Percentiles rank a stretch among this genome's conserved stretches.
These are phyloP conservation scores for Barnettozyma hawaiiensis DNA, from an alignment of 1,139 yeast species.

Conservation along the genomic window DNA sequence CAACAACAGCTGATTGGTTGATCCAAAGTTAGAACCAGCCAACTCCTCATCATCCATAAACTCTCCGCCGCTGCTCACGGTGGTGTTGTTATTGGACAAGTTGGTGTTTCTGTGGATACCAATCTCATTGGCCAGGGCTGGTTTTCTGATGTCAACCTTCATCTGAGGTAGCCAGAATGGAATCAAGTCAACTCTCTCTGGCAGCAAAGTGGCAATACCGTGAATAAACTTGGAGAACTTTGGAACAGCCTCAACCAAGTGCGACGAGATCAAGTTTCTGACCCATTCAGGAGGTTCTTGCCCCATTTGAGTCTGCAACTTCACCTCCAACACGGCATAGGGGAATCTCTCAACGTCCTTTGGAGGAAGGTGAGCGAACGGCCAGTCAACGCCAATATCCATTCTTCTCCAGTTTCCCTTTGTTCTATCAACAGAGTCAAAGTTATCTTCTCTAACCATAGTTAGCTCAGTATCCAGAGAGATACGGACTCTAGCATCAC, in stretches of 20 bases:
- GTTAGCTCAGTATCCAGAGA: conserved; percentile 93
- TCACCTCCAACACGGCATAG: conserved; percentile 94
- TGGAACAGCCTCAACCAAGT: conserved; percentile 95
- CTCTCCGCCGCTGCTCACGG: conserved; percentile 28
- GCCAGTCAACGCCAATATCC: conserved; percentile 97
- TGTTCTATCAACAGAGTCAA: conserved; percentile 89
- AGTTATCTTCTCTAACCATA: conserved; percentile 95
- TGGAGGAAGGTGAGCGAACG: conserved; percentile 79
- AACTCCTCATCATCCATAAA: conserved; percentile 46
- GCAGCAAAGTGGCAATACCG: conserved; percentile 84
- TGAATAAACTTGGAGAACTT: conserved; percentile 95
- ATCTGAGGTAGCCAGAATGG: conserved; percentile 99
- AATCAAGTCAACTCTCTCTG: conserved; percentile 73
- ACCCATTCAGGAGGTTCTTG: conserved; percentile 99
- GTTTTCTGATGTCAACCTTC: conserved; percentile 92
- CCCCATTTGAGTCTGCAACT: conserved; percentile 93
- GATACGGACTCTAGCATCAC: conserved; percentile 97
- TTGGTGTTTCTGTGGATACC: conserved; percentile 53
- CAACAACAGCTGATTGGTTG: conserved; percentile 21
- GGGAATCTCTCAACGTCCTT: conserved; percentile 90
- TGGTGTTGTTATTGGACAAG: conserved; percentile 40
- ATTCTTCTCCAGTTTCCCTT: conserved; percentile 94
- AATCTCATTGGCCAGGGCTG: conserved; percentile 58
- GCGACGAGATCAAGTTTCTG: conserved; percentile 83
- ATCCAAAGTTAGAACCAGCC: conserved; percentile 37